phyloP scores from a whole-genome alignment of 1,284 basidiomycete genomes.

The Gymnopus androsaceus region DNA sequence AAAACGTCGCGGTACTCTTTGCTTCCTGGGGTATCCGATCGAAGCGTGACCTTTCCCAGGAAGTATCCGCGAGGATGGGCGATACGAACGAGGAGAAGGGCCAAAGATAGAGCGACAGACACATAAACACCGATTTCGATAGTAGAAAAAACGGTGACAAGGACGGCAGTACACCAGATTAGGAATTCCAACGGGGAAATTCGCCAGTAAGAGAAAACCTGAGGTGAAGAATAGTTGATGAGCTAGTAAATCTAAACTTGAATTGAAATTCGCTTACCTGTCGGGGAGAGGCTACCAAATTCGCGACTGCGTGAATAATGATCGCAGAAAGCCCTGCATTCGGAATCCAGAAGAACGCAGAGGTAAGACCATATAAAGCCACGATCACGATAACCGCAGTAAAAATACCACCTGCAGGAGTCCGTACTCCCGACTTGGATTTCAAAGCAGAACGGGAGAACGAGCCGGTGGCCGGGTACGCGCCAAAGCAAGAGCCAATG shows the following conservation, averaged over 20 bases:
- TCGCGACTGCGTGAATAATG: slow-evolving; percentile 94
- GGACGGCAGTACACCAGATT: slow-evolving; percentile 88
- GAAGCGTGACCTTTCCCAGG: slow-evolving; percentile 74
- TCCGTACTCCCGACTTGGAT: slow-evolving; percentile 94
- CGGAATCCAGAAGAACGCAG: slow-evolving; percentile 89
- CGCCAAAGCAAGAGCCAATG: slow-evolving; percentile 83
- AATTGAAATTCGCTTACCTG: slow-evolving; percentile 44
- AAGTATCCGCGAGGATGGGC: slow-evolving; percentile 92
- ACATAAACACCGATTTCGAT: slow-evolving; percentile 97
- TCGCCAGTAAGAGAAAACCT: slow-evolving; percentile 91
- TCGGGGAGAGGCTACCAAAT: slow-evolving; percentile 85
- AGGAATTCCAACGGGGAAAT: slow-evolving; percentile 92
- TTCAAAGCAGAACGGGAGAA: slow-evolving; percentile 97
- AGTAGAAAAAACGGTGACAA: slow-evolving; percentile 85
- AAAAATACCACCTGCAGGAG: slow-evolving; percentile 87
- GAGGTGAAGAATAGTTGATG: not conserved
- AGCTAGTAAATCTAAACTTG: not conserved
- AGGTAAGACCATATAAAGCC: slow-evolving; percentile 90
- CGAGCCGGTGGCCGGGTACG: slow-evolving; percentile 96
- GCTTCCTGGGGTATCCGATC: slow-evolving; percentile 32
- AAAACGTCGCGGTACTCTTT: slow-evolving; percentile 73
- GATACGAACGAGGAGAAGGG: slow-evolving; percentile 85
- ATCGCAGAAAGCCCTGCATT: slow-evolving; percentile 83
- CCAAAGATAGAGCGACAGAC: slow-evolving; percentile 80
- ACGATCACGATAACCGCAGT: slow-evolving; percentile 90